These are phyloP conservation scores for Bimuria novae-zelandiae DNA, from an alignment of 2,329 filamentous ascomycete genomes.

Conservation along the genomic window DNA sequence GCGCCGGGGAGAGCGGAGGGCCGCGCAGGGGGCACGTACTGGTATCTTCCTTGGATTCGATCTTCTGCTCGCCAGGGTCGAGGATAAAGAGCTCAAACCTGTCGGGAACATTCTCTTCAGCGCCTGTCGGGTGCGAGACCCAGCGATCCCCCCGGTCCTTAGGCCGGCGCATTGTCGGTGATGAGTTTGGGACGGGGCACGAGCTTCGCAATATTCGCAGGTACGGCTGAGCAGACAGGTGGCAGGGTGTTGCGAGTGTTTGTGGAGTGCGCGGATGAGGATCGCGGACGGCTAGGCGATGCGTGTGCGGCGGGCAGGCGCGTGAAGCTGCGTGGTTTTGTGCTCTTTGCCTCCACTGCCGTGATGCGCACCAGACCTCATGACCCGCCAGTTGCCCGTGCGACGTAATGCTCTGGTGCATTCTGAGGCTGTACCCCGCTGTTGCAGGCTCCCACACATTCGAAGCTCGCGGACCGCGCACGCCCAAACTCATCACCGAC, in stretches of 20 bases:
- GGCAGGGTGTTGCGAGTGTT: background rate
- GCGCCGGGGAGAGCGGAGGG: slow-evolving; percentile 1
- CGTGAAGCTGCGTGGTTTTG: background rate
- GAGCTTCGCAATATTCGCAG: slow-evolving; percentile 14
- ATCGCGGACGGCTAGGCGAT: no score
- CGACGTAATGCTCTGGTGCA: background rate
- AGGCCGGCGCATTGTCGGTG: slow-evolving; percentile 13
- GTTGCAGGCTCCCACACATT: slow-evolving; percentile 2
- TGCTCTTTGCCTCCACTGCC: background rate
- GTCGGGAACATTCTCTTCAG: slow-evolving; percentile 26
- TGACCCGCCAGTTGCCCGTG: background rate
- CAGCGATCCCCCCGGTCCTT: slow-evolving; percentile 14
- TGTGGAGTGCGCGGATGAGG: slow-evolving; percentile 1
- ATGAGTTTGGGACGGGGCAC: slow-evolving; percentile 13
- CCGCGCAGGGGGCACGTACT: slow-evolving; percentile 63
- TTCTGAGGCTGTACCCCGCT: background rate
- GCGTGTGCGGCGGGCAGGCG: no score
- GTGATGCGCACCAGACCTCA: background rate
- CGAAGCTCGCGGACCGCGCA: slow-evolving; percentile 7
- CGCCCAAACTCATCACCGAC: slow-evolving; percentile 13
- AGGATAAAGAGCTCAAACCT: slow-evolving; percentile 96
- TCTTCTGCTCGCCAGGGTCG: slow-evolving; percentile 87
- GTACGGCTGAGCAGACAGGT: background rate
- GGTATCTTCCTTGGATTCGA: slow-evolving; percentile 84
- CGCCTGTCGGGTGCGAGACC: slow-evolving; percentile 13